Evolutionary conservation across 768 basidiomycete genomes (phyloP).

Genomic region (Boletus subcaerulescens): DNA sequence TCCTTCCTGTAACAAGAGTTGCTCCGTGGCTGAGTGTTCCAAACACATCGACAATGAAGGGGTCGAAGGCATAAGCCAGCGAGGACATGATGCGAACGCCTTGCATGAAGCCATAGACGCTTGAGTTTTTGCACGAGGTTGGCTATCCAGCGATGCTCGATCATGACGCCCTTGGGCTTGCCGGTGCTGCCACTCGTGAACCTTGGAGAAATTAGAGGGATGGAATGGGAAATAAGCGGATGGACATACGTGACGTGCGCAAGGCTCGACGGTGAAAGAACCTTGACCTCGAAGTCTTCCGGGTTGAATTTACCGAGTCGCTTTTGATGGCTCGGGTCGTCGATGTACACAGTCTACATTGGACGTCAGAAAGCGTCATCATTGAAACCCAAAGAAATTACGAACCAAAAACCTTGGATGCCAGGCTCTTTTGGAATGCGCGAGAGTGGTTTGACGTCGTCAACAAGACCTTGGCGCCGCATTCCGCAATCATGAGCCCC

Average conservation of each 20-base stretch:
- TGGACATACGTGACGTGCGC: slow-evolving; percentile 27
- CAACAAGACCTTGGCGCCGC: slow-evolving; percentile 25
- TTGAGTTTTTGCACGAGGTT: slow-evolving; percentile 23
- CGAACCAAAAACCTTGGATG: slow-evolving; percentile 23
- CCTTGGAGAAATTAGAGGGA: slow-evolving; percentile 3
- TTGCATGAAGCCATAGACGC: slow-evolving; percentile 21
- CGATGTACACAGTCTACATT: slow-evolving; percentile 26
- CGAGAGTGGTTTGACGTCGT: slow-evolving; percentile 26
- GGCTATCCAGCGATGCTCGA: slow-evolving; percentile 20
- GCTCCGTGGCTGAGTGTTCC: slow-evolving; percentile 19
- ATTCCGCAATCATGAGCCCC: slow-evolving; percentile 28
- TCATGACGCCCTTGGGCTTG: slow-evolving; percentile 25
- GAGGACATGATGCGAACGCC: slow-evolving; percentile 27
- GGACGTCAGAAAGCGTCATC: not conserved
- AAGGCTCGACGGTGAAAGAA: slow-evolving; percentile 19
- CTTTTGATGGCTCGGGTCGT: slow-evolving; percentile 27
- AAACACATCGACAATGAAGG: slow-evolving; percentile 20
- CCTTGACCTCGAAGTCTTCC: slow-evolving; percentile 21
- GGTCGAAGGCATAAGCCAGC: slow-evolving; percentile 30
- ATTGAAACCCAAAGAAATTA: not conserved
- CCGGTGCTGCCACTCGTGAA: slow-evolving; percentile 24
- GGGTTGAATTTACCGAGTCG: slow-evolving; percentile 13
- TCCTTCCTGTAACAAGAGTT: slow-evolving; percentile 20
- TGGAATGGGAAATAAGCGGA: not conserved
- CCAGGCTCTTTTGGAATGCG: slow-evolving; percentile 21